A percentile compares a stretch with the other conserved stretches of the same genome.
Evolutionary conservation across 129 eudicot species (phyloP).

Genomic region (Sambucus nigra): DNA sequence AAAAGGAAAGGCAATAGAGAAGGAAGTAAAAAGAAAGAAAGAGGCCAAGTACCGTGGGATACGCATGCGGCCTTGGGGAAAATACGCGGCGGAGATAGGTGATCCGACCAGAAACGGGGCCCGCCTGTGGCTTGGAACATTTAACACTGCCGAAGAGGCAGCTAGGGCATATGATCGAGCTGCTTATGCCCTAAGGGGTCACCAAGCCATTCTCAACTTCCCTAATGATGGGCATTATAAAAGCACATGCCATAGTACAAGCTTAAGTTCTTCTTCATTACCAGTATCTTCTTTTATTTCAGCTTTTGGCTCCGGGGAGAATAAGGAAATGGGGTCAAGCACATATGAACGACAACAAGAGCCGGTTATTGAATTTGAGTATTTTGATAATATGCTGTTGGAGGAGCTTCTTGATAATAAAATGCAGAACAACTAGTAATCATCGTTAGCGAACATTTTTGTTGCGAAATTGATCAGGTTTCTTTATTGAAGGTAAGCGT

Average conservation of each 20-base stretch:
- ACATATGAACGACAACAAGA: too few species aligned
- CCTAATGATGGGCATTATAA: too few species aligned
- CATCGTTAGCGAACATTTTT: too few species aligned
- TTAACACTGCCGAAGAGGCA: conserved; percentile 21
- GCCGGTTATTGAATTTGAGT: conserved; percentile 52
- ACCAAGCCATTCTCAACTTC: conserved; percentile 14
- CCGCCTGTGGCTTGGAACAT: conserved; percentile 21
- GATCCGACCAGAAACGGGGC: conserved; percentile 11
- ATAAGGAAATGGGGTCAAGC: conserved; percentile 28
- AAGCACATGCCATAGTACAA: too few species aligned
- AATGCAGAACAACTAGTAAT: conserved; percentile 19
- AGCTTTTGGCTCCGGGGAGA: neutral
- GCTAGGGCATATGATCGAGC: conserved; percentile 21
- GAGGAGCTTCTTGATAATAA: conserved; percentile 47
- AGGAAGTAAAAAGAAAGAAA: neutral
- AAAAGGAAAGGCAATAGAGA: neutral
- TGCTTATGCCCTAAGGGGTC: conserved; percentile 17
- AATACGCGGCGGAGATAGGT: conserved; percentile 22
- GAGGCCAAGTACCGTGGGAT: conserved; percentile 12
- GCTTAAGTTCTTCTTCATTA: neutral
- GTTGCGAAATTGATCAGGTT: too few species aligned
- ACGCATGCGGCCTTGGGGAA: conserved; percentile 22
- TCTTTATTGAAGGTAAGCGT: too few species aligned
- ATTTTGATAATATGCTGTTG: conserved; percentile 29
- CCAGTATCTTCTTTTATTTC: neutral